Percentiles rank a stretch among this genome's conserved stretches.
Evolutionary conservation across 2,329 filamentous ascomycete genomes (phyloP).

Genomic region (Coniochaeta sp.): DNA sequence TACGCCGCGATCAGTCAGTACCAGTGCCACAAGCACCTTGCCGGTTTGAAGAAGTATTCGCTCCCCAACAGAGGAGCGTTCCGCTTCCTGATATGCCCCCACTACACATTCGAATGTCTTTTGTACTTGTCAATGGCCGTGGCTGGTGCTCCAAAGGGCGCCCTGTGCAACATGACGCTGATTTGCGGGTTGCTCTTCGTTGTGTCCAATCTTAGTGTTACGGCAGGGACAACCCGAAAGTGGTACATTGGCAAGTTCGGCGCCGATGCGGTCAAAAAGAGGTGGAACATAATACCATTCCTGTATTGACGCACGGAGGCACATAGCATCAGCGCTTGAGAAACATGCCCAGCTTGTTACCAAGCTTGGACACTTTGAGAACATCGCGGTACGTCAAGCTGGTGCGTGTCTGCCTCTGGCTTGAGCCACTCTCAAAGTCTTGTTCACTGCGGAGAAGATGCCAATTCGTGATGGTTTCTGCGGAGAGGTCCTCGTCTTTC

Average conservation of each 20-base stretch:
- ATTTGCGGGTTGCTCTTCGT: slow-evolving; percentile 67
- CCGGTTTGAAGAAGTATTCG: slow-evolving; percentile 71
- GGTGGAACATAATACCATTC: slow-evolving; percentile 72
- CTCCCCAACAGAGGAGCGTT: slow-evolving; percentile 71
- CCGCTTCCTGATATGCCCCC: slow-evolving; percentile 67
- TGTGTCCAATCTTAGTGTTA: slow-evolving; percentile 70
- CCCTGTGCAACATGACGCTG: slow-evolving; percentile 65
- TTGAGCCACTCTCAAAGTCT: slow-evolving; percentile 41
- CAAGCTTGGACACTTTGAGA: slow-evolving; percentile 68
- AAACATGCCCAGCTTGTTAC: slow-evolving; percentile 49
- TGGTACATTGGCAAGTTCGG: slow-evolving; percentile 81
- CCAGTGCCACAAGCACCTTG: slow-evolving; percentile 63
- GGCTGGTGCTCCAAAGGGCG: slow-evolving; percentile 61
- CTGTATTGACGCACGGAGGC: slow-evolving; percentile 41
- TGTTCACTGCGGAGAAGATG: slow-evolving; percentile 46
- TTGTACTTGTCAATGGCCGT: slow-evolving; percentile 77
- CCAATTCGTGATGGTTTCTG: slow-evolving; percentile 66
- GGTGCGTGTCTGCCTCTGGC: slow-evolving; percentile 52
- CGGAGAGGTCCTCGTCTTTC: slow-evolving; percentile 58
- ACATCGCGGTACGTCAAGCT: slow-evolving; percentile 85
- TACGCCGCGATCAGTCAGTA: slow-evolving; percentile 68
- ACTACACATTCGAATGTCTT: slow-evolving; percentile 83
- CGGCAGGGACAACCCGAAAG: slow-evolving; percentile 66
- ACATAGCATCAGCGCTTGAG: background rate
- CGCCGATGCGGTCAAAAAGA: slow-evolving; percentile 47